Base-by-base conservation (phyloP, 495 filamentous ascomycete genomes). In the Cladorrhinum samala region DNA sequence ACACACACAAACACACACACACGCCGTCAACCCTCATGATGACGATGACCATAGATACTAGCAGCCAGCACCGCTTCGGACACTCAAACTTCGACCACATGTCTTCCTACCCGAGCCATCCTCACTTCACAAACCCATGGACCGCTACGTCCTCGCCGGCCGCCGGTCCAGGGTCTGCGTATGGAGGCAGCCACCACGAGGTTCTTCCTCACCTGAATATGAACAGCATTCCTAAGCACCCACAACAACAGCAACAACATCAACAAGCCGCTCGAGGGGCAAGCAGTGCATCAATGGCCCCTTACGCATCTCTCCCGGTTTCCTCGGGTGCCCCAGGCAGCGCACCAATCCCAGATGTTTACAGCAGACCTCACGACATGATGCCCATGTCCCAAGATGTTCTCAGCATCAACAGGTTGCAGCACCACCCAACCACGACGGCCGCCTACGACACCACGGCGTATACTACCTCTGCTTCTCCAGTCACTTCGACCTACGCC, bases 101-200 rank as follows among this genome's bases (percentile, higher is more conserved):
- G 72, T 73, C 75, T 73, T 78, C 82, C 62, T 75, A 74, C 64
- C 67, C 69, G 33, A 85, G 75, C 47, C 69, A 81, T 42, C 89
- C 91, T 45, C 87, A 92, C 64, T 97, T 97, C 76, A 91, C 88
- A 64, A 91, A 97, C 68, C 92, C 92, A 14, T 97, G 91, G 91
- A 77, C 76, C 51, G 74, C 85, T 50, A 77, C 67, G 14, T 61
- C 66, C 21, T 55, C 62, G 14, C 30, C 62, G 27, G 38, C 61
- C 11, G 47, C 61, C 11, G 65, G 55, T 1, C 52, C 54, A 11
- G 49, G 43, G 2, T 44, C 58, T 23, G 72, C 75, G 54, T 78
- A 83, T 72, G 66, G 72, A 14, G 46, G 57, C 61, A 60, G 66
- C 61, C 68, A 72, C 57, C 56, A 63, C 46, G 46, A 46, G 23